Base-by-base conservation (phyloP, 345 rosid genomes). In the Raphanus raphanistrum region DNA sequence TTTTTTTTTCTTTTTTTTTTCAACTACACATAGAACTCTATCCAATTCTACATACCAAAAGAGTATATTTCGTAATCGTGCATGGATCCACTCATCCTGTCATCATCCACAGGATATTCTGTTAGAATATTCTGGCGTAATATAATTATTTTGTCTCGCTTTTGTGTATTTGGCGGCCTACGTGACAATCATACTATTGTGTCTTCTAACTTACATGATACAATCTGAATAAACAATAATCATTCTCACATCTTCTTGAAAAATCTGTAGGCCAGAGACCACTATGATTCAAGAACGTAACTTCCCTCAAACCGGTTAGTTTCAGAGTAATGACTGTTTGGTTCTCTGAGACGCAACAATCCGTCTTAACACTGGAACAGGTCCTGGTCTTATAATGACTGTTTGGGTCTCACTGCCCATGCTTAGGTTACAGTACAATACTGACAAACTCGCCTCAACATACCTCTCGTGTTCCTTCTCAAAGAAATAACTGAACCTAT, bases 401-500 rank as follows among this genome's bases (percentile, higher is more conserved):
- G 85, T 35, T 60, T 91, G 97, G 76, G 92, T 94, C 83, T 92
- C 98, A 1, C 79, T 69, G 81, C 92, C 90, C 96, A 89, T 91
- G 84, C 97, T 90, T 66, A 91, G 72, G 63, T 88, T 89, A 77
- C 91, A 90, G 11, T 21, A 21, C 21, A 91, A 84, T 63, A 94
- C 79, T 1, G 89, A 81, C 21, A 90, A 77, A 63, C 87, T 86
- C 12, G 97, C 97, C 65, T 91, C 92, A 0, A 82, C 85, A 0
- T 88, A 88, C 67, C 73, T 79, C 63, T 77, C 84, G 0, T 21
- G 15, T 85, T 89, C 38, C 94, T 91, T 81, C 77, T 84, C 92
- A 2, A 93, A 3, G 33, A 31, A 31, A 31, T 31, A 31, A 31
- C 33, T 32, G 35, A 32, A 32, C 1, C 35, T 32, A 32, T 32